Base-by-base conservation (phyloP, 208 protist genomes). In the Leishmania turanica region DNA sequence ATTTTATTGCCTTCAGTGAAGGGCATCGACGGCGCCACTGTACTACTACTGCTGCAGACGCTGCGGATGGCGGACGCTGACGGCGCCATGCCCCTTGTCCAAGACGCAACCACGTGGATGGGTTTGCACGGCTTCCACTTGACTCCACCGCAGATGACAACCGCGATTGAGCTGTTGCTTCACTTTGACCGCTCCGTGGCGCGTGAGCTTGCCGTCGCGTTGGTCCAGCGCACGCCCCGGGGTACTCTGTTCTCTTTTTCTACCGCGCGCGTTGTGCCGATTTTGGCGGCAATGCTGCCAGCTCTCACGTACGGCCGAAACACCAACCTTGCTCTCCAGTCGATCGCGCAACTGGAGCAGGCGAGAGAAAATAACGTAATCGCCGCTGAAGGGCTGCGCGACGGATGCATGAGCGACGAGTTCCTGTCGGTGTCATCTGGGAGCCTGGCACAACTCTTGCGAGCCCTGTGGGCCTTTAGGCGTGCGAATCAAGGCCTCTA, bases 21-120 rank as follows among this genome's bases (percentile, higher is more conserved):
- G 19, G 86, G 84, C 7, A 34, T 94, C 13, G 89, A 92, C 81
- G 78, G 71, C 1, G 81, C 76, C 24, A 88, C 83, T 11, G 84
- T 92, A 11, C 66, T 86, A 8, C 82, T 90, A 60, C 82, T 84
- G 58, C 77, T 94, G 58, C 81, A 88, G 24, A 89, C 86, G 19
- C 83, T 94, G 49, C 82, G 83, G 7, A 15, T 83, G 27, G 76
- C 87, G 17, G 78, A 86, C 34, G 91, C 85, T 11, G 40, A 69
- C 3, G 27, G n/a, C 1, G 75, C 79, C 34, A 62, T 90, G 24
- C 65, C 88, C 0, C 13, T 92, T 34, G 19, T 94, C 4, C 86
- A 88, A 37, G 91, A 94, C 31, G 87, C 83, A 53, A 78, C 81
- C 9, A 58, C 88, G 24, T 94, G 91, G 91, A 68, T 92, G 64